Evolutionary conservation across 495 filamentous ascomycete species (phyloP).

Genomic region (Penicillium egyptiacum): DNA sequence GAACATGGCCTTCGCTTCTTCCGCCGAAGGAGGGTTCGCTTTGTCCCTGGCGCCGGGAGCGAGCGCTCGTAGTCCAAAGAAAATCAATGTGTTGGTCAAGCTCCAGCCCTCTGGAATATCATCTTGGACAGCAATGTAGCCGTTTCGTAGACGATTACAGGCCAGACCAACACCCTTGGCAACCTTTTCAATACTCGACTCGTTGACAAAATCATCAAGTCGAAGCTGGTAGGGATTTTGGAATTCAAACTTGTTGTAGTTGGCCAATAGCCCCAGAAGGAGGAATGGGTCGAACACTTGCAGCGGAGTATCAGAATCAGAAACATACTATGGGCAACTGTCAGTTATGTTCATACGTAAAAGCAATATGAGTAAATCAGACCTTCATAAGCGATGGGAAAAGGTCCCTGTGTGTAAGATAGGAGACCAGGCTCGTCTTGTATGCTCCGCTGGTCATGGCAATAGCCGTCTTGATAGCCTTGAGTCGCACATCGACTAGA

Average conservation of each 20-base stretch:
- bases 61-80: conserved; percentile 80
- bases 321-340: conserved; percentile 65
- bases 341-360: not conserved
- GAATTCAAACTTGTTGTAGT: conserved; percentile 99
- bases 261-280: conserved; percentile 84
- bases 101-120: conserved; percentile 92
- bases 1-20: conserved; percentile 79
- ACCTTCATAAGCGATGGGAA: conserved; percentile 97
- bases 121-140: conserved; percentile 87
- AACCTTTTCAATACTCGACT: conserved; percentile 79
- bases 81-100: conserved; percentile 71
- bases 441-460: conserved; percentile 89
- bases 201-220: conserved; percentile 97
- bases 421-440: conserved; percentile 88
- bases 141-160: conserved; percentile 62
- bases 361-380: conserved; percentile 4
- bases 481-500: conserved; percentile 69
- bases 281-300: conserved; percentile 73
- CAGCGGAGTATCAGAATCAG: conserved; percentile 67
- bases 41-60: conserved; percentile 62
- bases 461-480: conserved; percentile 78
- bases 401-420: conserved; percentile 92
- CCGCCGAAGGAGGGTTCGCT: conserved; percentile 55
- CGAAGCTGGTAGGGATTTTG: conserved; percentile 95
- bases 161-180: conserved; percentile 69